A percentile compares a stretch with the other conserved stretches of the same genome.
Conservation (phyloP, 2,329 filamentous ascomycete genomes). For the Hymenoscyphus scutula region DNA sequence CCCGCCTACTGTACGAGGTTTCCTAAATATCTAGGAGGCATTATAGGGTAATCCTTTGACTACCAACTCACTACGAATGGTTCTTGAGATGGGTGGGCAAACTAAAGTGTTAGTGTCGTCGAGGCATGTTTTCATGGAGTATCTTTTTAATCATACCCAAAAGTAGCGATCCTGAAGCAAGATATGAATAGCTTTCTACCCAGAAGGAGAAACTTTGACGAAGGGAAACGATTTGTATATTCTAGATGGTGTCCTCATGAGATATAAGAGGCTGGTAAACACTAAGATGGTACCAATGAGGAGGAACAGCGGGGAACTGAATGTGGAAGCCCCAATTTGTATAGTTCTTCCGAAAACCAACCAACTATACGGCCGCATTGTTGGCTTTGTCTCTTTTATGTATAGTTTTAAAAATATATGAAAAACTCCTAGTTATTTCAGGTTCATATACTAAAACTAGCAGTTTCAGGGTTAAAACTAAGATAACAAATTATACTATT, state of each 20-base stretch:
- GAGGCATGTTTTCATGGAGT: too few relatives aligned
- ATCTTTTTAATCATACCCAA: too few relatives aligned
- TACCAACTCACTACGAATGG: conserved; percentile 5
- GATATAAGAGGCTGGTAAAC: background rate
- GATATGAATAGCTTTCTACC: background rate
- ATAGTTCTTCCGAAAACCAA: too few relatives aligned
- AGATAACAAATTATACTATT: too few relatives aligned
- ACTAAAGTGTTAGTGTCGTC: background rate
- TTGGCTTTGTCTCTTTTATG: too few relatives aligned
- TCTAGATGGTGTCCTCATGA: background rate
- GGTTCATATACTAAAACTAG: too few relatives aligned
- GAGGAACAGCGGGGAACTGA: background rate
- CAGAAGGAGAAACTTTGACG: background rate
- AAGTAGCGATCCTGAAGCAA: background rate
- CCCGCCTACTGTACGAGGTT: background rate
- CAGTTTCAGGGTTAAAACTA: too few relatives aligned
- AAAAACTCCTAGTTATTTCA: too few relatives aligned
- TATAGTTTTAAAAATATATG: too few relatives aligned
- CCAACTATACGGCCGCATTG: too few relatives aligned
- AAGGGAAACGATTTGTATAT: background rate
- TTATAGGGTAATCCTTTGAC: background rate
- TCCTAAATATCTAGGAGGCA: conserved; percentile 3
- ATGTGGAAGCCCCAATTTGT: background rate
- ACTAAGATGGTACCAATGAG: background rate
- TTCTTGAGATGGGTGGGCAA: background rate